Conservation (phyloP, 2,329 filamentous ascomycete genomes). For the Xylariaceae sp. region DNA sequence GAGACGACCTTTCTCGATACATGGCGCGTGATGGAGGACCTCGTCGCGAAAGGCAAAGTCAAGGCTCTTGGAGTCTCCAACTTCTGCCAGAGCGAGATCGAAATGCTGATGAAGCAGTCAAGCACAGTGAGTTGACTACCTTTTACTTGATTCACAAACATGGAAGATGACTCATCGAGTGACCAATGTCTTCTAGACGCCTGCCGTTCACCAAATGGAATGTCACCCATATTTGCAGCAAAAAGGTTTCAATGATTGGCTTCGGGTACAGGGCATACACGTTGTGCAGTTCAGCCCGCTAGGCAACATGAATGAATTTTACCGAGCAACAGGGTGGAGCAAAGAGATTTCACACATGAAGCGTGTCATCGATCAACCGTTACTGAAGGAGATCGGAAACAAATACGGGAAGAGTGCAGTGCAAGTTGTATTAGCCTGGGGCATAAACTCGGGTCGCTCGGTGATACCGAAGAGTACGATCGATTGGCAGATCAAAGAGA, state of each 20-base stretch:
- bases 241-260: no score
- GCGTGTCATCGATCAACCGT: conserved; percentile 25
- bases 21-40: conserved; percentile 30
- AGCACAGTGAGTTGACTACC: no score
- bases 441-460: conserved; percentile 28
- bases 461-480: conserved; percentile 37
- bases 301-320: no score
- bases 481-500: conserved; percentile 17
- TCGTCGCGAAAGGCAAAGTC: conserved; percentile 24
- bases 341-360: conserved; percentile 29
- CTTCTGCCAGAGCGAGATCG: no score
- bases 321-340: no score
- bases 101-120: no score
- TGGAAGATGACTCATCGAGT: conserved; percentile 12
- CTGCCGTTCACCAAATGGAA: conserved; percentile 25
- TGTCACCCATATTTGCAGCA: no score
- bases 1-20: conserved; percentile 25
- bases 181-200: conserved; percentile 9
- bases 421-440: conserved; percentile 35
- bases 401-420: conserved; percentile 30
- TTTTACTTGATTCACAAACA: conserved; percentile 37
- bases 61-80: conserved; percentile 49
- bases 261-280: no score
- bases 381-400: conserved; percentile 23
- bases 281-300: no score